Conservation (phyloP, 176 grass and related monocot genomes). For the Eleusine indica region DNA sequence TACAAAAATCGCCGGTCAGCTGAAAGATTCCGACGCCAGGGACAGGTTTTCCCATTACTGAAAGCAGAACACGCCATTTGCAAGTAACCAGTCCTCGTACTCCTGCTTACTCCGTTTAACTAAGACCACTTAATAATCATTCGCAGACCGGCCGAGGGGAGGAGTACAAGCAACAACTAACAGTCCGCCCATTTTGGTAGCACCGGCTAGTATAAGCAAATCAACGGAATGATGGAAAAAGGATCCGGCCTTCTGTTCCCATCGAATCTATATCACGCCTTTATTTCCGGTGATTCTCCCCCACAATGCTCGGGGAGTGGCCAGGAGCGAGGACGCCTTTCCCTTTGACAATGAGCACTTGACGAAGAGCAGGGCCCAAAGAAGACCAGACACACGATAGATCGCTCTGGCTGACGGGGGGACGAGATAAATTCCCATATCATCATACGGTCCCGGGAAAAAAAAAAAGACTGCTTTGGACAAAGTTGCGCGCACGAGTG, state of each 20-base stretch:
- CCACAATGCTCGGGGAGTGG: neutral
- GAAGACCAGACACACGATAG: slow-evolving; percentile 2
- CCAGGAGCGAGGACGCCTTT: neutral
- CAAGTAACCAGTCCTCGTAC: neutral
- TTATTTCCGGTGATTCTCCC: neutral
- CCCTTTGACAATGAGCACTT: neutral
- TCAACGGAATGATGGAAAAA: neutral
- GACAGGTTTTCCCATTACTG: slow-evolving; percentile 10
- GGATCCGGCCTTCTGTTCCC: neutral
- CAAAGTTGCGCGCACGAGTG: slow-evolving; percentile 3
- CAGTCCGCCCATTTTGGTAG: neutral
- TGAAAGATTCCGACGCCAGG: slow-evolving; percentile 24
- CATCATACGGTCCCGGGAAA: neutral
- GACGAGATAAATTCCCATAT: neutral
- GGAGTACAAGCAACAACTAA: neutral
- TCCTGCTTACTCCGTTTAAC: neutral
- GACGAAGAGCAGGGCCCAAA: neutral
- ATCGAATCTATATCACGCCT: neutral
- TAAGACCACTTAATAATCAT: neutral
- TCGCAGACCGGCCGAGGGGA: neutral
- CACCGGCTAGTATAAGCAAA: neutral
- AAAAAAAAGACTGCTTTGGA: neutral
- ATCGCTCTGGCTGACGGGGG: neutral
- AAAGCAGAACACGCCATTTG: slow-evolving; percentile 25
- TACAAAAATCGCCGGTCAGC: neutral